Percentiles rank a stretch among this genome's conserved stretches.
Evolutionary conservation across 2,329 filamentous ascomycete genomes (phyloP).

Genomic region (Stromatinia cepivora): DNA sequence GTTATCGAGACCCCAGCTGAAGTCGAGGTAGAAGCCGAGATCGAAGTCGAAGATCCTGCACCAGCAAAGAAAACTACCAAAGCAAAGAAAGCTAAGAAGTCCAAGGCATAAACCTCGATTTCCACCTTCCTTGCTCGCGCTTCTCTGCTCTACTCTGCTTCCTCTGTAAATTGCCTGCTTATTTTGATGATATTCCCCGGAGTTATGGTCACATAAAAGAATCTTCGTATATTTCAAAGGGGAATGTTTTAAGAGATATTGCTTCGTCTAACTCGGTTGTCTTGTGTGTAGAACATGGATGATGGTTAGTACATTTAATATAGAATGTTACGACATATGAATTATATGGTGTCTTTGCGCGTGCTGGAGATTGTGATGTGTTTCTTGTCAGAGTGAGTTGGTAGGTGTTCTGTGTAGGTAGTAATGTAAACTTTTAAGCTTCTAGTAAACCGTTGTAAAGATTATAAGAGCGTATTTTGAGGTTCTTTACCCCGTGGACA

Average conservation of each 20-base stretch:
- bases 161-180: conserved; percentile 2
- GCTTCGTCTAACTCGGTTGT: background rate
- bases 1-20: background rate
- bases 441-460: too few species aligned
- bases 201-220: conserved; percentile 16
- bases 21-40: background rate
- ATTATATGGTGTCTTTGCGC: background rate
- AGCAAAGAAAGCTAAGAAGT: conserved; percentile 12
- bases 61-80: conserved; percentile 3
- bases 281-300: background rate
- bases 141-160: background rate
- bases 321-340: background rate
- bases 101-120: conserved; percentile 2
- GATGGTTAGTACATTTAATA: conserved; percentile 3
- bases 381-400: background rate
- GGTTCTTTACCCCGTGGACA: too few species aligned
- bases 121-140: background rate
- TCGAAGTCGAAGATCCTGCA: background rate
- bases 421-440: too few species aligned
- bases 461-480: too few species aligned
- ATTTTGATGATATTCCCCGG: conserved; percentile 15
- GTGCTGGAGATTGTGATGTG: background rate
- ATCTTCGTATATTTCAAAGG: conserved; percentile 10
- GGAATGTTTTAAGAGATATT: conserved; percentile 1
- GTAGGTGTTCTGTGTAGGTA: background rate